Evolutionary conservation across 1,284 basidiomycete genomes (phyloP), one percentile per base, ranked within the genome.

Genomic region (Meira nashicola): DNA sequence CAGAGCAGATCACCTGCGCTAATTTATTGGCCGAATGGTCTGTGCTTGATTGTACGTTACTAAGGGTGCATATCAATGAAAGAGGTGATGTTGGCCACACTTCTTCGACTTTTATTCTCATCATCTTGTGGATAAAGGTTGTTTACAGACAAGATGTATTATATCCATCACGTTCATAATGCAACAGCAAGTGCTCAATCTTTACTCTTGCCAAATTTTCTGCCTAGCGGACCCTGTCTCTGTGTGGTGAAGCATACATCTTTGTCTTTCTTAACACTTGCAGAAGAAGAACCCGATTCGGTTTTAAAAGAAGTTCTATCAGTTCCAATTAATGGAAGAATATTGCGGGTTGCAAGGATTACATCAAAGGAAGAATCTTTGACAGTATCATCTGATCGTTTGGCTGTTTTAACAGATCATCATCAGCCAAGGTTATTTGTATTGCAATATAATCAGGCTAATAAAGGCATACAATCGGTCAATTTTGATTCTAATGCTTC

Each of bases 321-420:
- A 14, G 12, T 53, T 14, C 50, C 50, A 7, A n/a, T 53, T 6
- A 53, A 53, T 53, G 50, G 21, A 15, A 39, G 50, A 19, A 53
- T 53, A n/a, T 11, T 53, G 5, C 12, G 39, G 14, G 7, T 53
- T 14, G 50, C 39, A n/a, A 19, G n/a, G 6, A 48, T 48, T 7
- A n/a, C 2, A 48, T 2, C 46, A 48, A 48, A 2, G 5, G 12
- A n/a, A 14, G 17, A 23, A 15, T 48, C 46, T 21, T 14, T 5
- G 6, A 33, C 28, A 33, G 8, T 33, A 33, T 4, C 12, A 19
- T 17, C 21, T 17, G 23, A 41, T 14, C 38, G 37, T 19, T 40
- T 21, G 17, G 41, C 47, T 28, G 54, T 73, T 23, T 68, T 73
- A 48, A 73, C 71, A 19, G 71, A 73, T 51, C 71, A 73, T 43